These are phyloP conservation scores for Sclerotinia nivalis DNA, from an alignment of 2,329 filamentous ascomycete species.

Conservation along the genomic window DNA sequence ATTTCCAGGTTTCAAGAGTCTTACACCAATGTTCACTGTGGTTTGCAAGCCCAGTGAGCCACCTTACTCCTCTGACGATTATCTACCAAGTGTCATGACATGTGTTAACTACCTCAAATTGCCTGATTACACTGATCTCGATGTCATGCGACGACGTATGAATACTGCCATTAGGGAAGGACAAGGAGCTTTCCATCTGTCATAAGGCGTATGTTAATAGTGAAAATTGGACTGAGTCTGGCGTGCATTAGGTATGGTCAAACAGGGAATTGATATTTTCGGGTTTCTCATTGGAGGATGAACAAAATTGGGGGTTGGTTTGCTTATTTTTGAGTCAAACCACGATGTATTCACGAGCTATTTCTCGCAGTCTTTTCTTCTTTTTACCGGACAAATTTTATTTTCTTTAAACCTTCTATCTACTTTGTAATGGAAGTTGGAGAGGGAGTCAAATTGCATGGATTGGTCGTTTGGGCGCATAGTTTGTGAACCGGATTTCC, in stretches of 20 bases:
- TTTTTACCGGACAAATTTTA: conserved; percentile 16
- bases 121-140: conserved; percentile 83
- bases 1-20: conserved; percentile 80
- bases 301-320: conserved; percentile 25
- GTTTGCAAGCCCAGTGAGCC: conserved; percentile 98
- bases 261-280: conserved; percentile 24
- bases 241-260: conserved; percentile 23
- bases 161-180: conserved; percentile 89
- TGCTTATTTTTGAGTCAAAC: conserved; percentile 32
- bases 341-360: conserved; percentile 27
- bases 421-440: conserved; percentile 29
- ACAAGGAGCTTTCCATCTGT: conserved; percentile 96
- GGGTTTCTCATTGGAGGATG: conserved; percentile 24
- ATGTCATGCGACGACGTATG: conserved; percentile 75
- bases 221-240: conserved; percentile 22
- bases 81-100: conserved; percentile 99
- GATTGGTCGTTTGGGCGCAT: conserved; percentile 42
- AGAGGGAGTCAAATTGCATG: conserved; percentile 39
- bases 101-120: conserved; percentile 99
- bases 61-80: conserved; percentile 92
- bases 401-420: conserved; percentile 12
- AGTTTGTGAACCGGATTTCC: conserved; percentile 25
- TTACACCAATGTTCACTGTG: conserved; percentile 98
- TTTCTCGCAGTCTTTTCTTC: conserved; percentile 22
- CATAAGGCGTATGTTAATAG: conserved; percentile 50